Conservation (phyloP, 768 basidiomycete species). For the Boletus fagicola region DNA sequence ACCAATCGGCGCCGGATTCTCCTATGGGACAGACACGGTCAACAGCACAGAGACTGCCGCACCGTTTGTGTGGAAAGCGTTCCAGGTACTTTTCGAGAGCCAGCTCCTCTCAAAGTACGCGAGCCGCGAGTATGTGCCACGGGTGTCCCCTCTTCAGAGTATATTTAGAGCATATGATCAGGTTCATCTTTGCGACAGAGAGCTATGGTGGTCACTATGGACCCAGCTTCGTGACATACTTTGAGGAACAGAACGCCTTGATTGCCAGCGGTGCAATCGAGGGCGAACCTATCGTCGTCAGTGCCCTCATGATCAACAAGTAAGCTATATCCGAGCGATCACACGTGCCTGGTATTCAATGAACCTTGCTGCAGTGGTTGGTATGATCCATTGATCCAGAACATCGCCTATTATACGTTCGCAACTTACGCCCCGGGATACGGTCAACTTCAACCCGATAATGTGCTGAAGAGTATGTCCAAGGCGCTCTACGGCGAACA, state of each 20-base stretch:
- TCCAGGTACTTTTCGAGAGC: slow-evolving; percentile 64
- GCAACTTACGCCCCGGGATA: slow-evolving; percentile 64
- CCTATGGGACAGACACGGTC: slow-evolving; percentile 54
- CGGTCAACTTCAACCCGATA: slow-evolving; percentile 53
- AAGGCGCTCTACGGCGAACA: slow-evolving; percentile 43
- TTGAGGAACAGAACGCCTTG: slow-evolving; percentile 57
- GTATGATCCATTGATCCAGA: slow-evolving; percentile 65
- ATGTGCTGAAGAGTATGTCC: slow-evolving; percentile 47
- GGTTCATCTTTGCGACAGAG: slow-evolving; percentile 64
- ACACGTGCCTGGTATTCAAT: not conserved
- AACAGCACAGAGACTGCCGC: slow-evolving; percentile 53
- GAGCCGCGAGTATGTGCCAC: slow-evolving; percentile 47
- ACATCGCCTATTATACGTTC: slow-evolving; percentile 58
- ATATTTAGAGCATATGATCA: slow-evolving; percentile 16
- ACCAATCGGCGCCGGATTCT: slow-evolving; percentile 66
- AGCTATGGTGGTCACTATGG: slow-evolving; percentile 71
- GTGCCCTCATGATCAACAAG: slow-evolving; percentile 68
- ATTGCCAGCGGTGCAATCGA: slow-evolving; percentile 44
- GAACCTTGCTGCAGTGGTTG: slow-evolving; percentile 45
- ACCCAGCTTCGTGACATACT: slow-evolving; percentile 61
- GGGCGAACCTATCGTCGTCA: slow-evolving; percentile 53
- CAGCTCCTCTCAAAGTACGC: slow-evolving; percentile 48
- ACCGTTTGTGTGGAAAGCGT: slow-evolving; percentile 57
- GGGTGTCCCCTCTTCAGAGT: not conserved
- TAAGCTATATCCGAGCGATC: slow-evolving; percentile 14